These are phyloP conservation scores for Stentor roeselii DNA, from an alignment of 73 alveolate species.

Conservation along the genomic window DNA sequence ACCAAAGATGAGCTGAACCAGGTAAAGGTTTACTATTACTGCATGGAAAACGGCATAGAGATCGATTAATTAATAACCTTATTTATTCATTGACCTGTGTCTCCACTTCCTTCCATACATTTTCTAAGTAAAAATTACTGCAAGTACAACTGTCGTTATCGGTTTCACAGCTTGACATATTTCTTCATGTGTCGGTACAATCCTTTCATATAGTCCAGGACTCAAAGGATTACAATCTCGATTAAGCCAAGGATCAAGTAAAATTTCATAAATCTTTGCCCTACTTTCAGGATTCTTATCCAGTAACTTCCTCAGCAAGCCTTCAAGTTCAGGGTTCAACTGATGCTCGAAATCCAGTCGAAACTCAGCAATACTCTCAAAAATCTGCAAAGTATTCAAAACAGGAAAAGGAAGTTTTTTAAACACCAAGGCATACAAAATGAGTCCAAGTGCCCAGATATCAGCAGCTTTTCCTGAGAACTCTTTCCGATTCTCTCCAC, in stretches of 20 bases:
- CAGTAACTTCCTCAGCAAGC: slow-evolving; percentile 56
- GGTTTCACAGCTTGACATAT: slow-evolving; percentile 36
- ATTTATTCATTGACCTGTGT: not conserved
- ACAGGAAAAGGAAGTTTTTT: slow-evolving; percentile 80
- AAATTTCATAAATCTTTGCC: slow-evolving; percentile 63
- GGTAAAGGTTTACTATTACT: not conserved
- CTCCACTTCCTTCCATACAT: slow-evolving; percentile 25
- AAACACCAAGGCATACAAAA: slow-evolving; percentile 77
- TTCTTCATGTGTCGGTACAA: slow-evolving; percentile 44
- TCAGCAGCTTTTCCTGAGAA: slow-evolving; percentile 94
- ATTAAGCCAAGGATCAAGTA: slow-evolving; percentile 82
- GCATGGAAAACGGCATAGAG: not conserved
- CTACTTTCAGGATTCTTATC: slow-evolving; percentile 87
- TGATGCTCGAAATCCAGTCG: slow-evolving; percentile 46
- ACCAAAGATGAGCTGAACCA: not conserved
- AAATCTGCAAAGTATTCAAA: slow-evolving; percentile 62
- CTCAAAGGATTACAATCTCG: slow-evolving; percentile 31
- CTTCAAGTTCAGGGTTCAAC: slow-evolving; percentile 64
- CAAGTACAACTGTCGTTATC: slow-evolving; percentile 38
- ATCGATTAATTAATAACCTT: not conserved
- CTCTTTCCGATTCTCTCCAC: slow-evolving; percentile 58
- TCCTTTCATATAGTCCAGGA: slow-evolving; percentile 28
- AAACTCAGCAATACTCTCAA: slow-evolving; percentile 53
- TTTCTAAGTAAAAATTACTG: slow-evolving; percentile 37
- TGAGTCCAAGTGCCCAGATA: slow-evolving; percentile 96